phyloP scores from a whole-genome alignment of 805 yeast species.

The Lipomyces mesembrius region DNA sequence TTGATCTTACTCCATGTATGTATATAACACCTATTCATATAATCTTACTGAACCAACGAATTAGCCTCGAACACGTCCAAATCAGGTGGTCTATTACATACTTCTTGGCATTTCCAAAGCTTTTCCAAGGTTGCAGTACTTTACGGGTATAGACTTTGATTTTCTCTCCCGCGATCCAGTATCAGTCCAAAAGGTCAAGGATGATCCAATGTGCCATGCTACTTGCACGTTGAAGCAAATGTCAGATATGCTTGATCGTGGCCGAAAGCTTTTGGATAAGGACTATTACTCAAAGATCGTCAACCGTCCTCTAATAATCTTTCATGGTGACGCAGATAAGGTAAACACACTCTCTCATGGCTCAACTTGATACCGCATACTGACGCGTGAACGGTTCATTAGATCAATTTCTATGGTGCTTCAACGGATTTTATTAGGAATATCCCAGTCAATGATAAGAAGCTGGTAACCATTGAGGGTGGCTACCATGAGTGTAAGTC shows the following conservation, averaged over 20 bases:
- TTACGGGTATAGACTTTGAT: constrained; percentile 39
- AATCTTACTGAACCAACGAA: constrained; percentile 8
- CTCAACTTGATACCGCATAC: not conserved
- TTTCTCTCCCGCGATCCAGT: constrained; percentile 42
- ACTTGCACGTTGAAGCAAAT: constrained; percentile 44
- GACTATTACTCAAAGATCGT: constrained; percentile 41
- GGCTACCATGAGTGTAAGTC: constrained; percentile 38
- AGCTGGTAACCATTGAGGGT: constrained; percentile 35
- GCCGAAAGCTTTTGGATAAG: constrained; percentile 43
- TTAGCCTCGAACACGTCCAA: constrained; percentile 36
- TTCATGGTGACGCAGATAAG: constrained; percentile 44
- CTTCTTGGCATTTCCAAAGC: constrained; percentile 42
- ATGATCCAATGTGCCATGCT: constrained; percentile 42
- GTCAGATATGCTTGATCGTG: constrained; percentile 45
- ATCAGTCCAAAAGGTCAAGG: constrained; percentile 33
- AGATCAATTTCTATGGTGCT: constrained; percentile 31
- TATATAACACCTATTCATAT: not conserved
- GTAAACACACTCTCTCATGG: constrained; percentile 16
- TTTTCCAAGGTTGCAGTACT: constrained; percentile 41
- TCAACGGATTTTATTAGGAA: constrained; percentile 37
- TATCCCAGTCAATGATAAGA: constrained; percentile 38
- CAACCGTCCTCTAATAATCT: constrained; percentile 46
- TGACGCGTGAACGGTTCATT: not conserved
- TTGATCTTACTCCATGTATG: constrained; percentile 41
- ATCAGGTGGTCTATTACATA: constrained; percentile 38